Percentiles rank a stretch among this genome's conserved stretches.
Conservation (phyloP, 345 rosid species). For the Gossypium sturtianum region DNA sequence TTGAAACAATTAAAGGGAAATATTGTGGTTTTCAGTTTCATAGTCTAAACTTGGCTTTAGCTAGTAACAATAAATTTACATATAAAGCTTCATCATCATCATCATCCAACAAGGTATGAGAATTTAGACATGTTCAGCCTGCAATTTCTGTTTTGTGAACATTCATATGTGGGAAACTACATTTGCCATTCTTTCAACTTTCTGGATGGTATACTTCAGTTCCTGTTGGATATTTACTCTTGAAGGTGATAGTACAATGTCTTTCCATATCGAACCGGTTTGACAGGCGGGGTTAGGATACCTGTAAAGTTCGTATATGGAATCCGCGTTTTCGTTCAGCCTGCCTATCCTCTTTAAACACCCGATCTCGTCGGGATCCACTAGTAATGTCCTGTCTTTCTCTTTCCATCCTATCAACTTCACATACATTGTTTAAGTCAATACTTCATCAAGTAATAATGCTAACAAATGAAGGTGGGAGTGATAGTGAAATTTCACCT, state of each 20-base stretch:
- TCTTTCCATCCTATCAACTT: slow-evolving; percentile 98
- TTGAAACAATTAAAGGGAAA: not conserved
- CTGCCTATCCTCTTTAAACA: slow-evolving; percentile 56
- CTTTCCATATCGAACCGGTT: slow-evolving; percentile 90
- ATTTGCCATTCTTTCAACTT: slow-evolving; percentile 39
- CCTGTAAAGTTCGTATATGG: slow-evolving; percentile 66
- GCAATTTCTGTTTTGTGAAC: slow-evolving; percentile 4
- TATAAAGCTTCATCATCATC: not conserved
- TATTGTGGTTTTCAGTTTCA: slow-evolving; percentile 3
- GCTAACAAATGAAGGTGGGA: not conserved
- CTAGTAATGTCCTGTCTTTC: slow-evolving; percentile 71
- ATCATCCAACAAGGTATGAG: not conserved
- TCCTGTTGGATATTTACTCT: slow-evolving; percentile 74
- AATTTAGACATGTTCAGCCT: slow-evolving; percentile 1
- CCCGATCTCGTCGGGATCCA: slow-evolving; percentile 80
- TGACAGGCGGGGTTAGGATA: slow-evolving; percentile 61
- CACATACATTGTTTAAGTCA: slow-evolving; percentile 26
- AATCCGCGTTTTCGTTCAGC: slow-evolving; percentile 74
- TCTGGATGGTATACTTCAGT: slow-evolving; percentile 57
- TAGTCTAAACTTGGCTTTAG: slow-evolving; percentile 1
- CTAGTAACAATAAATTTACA: slow-evolving; percentile 5
- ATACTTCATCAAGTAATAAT: not conserved
- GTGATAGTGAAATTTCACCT: slow-evolving; percentile 31
- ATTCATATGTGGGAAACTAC: not conserved
- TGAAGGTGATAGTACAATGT: slow-evolving; percentile 85